A percentile compares a stretch with the other conserved stretches of the same genome.
These are phyloP conservation scores for Parathielavia hyrcaniae DNA, from an alignment of 495 filamentous ascomycete genomes.

Conservation along the genomic window DNA sequence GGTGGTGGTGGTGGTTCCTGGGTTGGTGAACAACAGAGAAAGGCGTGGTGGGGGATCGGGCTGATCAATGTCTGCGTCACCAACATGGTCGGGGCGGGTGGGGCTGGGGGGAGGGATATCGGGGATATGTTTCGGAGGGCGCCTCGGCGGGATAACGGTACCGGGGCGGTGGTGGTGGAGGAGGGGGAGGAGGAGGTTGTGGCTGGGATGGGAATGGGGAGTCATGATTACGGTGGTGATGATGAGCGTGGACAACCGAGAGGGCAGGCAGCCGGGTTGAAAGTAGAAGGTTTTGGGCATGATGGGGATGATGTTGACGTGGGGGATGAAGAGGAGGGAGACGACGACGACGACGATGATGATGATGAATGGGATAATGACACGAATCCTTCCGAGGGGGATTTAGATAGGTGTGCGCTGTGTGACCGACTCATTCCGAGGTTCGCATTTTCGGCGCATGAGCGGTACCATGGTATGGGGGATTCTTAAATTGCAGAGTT, in stretches of 20 bases:
- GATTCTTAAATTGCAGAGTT: slow-evolving; percentile 13
- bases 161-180: slow-evolving; percentile 57
- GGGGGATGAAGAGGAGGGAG: background rate
- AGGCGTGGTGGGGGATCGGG: slow-evolving; percentile 65
- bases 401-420: slow-evolving; percentile 39
- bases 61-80: slow-evolving; percentile 81
- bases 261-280: background rate
- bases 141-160: no score
- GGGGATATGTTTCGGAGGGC: slow-evolving; percentile 59
- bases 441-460: slow-evolving; percentile 69
- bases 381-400: slow-evolving; percentile 17
- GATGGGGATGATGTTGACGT: background rate
- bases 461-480: slow-evolving; percentile 56
- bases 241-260: background rate
- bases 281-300: background rate
- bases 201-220: no score
- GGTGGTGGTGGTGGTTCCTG: slow-evolving; percentile 8
- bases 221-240: slow-evolving; percentile 3
- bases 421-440: slow-evolving; percentile 62
- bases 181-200: no score
- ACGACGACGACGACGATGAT: background rate
- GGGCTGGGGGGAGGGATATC: slow-evolving; percentile 52
- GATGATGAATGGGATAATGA: slow-evolving; percentile 8
- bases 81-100: slow-evolving; percentile 63
- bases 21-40: background rate